phyloP scores from a whole-genome alignment of 257 asterid species.

The Rhazya stricta region DNA sequence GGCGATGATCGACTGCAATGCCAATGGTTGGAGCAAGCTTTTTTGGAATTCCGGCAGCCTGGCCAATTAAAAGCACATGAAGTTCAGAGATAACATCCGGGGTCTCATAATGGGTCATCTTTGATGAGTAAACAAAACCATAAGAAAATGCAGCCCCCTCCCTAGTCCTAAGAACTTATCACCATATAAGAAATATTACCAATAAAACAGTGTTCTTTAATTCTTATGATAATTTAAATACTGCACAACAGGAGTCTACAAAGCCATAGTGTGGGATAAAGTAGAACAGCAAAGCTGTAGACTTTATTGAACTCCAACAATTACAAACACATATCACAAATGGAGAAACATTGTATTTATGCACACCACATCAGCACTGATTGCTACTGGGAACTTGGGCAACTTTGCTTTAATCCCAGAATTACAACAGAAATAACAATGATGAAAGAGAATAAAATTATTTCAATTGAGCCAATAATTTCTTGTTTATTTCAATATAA shows the following conservation, averaged over 20 bases:
- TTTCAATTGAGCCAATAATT: background rate
- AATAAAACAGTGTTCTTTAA: background rate
- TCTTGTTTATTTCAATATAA: background rate
- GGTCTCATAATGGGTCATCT: background rate
- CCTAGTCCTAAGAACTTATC: background rate
- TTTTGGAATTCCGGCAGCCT: conserved; percentile 74
- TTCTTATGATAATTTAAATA: background rate
- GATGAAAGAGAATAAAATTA: background rate
- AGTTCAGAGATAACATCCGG: background rate
- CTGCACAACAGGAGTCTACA: background rate
- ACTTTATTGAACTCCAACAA: background rate
- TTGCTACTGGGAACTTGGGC: too few species aligned
- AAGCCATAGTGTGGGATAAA: background rate
- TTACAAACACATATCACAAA: background rate
- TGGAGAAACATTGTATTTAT: too few species aligned
- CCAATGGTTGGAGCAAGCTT: conserved; percentile 77
- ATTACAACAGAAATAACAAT: background rate
- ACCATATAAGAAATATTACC: background rate
- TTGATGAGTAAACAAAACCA: background rate
- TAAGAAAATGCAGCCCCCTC: background rate
- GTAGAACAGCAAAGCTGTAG: background rate
- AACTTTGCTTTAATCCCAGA: too few species aligned
- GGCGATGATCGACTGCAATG: conserved; percentile 65
- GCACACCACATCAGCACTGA: too few species aligned
- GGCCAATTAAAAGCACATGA: background rate